Conservation (phyloP, 208 protist species). For the Leishmania lainsoni region DNA sequence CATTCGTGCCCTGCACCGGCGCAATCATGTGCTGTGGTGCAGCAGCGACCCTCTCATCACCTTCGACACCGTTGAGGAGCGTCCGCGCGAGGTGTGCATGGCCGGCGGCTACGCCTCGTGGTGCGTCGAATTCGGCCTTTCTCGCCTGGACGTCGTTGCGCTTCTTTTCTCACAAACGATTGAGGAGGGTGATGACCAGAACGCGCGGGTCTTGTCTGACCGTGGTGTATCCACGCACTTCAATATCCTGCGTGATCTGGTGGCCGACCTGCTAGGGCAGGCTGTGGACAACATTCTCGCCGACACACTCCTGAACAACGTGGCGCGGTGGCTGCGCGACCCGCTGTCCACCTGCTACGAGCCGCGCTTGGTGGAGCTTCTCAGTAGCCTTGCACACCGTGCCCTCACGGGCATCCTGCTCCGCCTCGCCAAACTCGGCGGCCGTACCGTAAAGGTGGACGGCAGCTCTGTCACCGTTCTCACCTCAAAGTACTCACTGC, state of each 20-base stretch:
- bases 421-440: constrained; percentile 85
- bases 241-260: constrained; percentile 89
- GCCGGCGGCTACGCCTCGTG: constrained; percentile 80
- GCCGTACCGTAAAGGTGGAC: constrained; percentile 81
- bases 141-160: constrained; percentile 86
- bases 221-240: constrained; percentile 88
- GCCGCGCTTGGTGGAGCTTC: constrained; percentile 78
- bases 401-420: constrained; percentile 80
- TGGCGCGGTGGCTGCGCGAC: constrained; percentile 88
- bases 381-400: constrained; percentile 76
- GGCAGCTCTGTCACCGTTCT: constrained; percentile 71
- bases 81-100: constrained; percentile 78
- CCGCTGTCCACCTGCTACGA: constrained; percentile 82
- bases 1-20: constrained; percentile 70
- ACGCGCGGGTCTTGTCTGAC: constrained; percentile 71
- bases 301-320: constrained; percentile 74
- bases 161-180: constrained; percentile 91
- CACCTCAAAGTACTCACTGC: constrained; percentile 78
- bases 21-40: constrained; percentile 83
- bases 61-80: constrained; percentile 82
- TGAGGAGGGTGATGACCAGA: constrained; percentile 85
- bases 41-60: constrained; percentile 63
- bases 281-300: constrained; percentile 64
- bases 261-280: constrained; percentile 80
- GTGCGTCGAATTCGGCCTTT: constrained; percentile 88